Evolutionary conservation across 169 alveolate genomes (phyloP).

Genomic region (Plasmodium chabaudi): DNA sequence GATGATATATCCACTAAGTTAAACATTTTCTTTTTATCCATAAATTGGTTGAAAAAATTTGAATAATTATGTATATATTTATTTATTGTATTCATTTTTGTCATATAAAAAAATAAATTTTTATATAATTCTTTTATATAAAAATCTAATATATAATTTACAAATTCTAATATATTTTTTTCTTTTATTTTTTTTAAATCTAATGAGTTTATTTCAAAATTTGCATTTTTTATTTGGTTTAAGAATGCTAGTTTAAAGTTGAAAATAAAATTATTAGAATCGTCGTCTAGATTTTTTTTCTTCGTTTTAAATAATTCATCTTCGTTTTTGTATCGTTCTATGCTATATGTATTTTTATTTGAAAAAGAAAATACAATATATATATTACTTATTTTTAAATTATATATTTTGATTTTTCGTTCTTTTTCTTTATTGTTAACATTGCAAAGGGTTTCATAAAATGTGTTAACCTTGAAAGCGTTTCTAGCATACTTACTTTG

Average conservation of each 20-base stretch:
- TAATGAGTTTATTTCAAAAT: constrained; percentile 13
- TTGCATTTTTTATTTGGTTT: constrained; percentile 24
- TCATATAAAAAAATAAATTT: constrained; percentile 29
- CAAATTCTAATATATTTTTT: constrained; percentile 1
- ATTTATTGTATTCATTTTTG: constrained; percentile 39
- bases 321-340: constrained; percentile 21
- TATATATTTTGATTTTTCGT: background rate
- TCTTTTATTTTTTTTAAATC: constrained; percentile 12
- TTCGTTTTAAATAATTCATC: background rate
- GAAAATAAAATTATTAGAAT: background rate
- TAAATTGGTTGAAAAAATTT: constrained; percentile 29
- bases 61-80: constrained; percentile 42
- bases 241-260: background rate
- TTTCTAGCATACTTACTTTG: too few relatives aligned
- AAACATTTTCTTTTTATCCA: constrained; percentile 4
- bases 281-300: background rate
- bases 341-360: constrained; percentile 12
- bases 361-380: constrained; percentile 8
- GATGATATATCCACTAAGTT: constrained; percentile 1
- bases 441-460: background rate
- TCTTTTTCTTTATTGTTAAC: background rate
- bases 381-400: background rate
- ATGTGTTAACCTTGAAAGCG: background rate
- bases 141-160: constrained; percentile 21
- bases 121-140: constrained; percentile 55